phyloP scores from a whole-genome alignment of 352 stramenopile species.

The Pythium aphanidermatum region DNA sequence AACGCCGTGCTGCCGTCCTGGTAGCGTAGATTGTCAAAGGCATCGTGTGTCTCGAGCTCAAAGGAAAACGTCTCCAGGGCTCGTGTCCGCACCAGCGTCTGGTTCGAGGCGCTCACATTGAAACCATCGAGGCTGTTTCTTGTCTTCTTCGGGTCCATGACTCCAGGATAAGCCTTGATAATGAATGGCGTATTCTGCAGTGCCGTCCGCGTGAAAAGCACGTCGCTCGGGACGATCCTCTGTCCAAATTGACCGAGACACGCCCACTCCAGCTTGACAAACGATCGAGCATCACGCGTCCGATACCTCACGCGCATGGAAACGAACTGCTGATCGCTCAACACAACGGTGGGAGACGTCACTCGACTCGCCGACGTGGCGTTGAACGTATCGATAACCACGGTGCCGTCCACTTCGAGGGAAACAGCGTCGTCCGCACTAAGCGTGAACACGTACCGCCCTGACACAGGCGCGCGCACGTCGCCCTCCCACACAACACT shows the following conservation, averaged over 20 bases:
- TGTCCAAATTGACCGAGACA: conserved; percentile 28
- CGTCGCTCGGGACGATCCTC: conserved; percentile 15
- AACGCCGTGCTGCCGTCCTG: conserved; percentile 81
- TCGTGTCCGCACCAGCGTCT: conserved; percentile 23
- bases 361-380: conserved; percentile 1
- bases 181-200: conserved; percentile 48
- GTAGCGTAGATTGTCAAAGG: conserved; percentile 75
- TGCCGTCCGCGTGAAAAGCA: conserved; percentile 34
- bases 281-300: conserved; percentile 73
- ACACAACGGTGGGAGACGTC: conserved; percentile 15
- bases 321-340: conserved; percentile 61
- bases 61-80: conserved; percentile 60
- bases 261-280: conserved; percentile 79
- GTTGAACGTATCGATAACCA: conserved; percentile 58
- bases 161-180: conserved; percentile 71
- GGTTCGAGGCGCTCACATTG: conserved; percentile 25
- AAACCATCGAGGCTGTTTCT: conserved; percentile 59
- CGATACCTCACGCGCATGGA: conserved; percentile 78
- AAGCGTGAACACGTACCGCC: conserved; percentile 76
- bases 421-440: conserved; percentile 71
- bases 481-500: conserved; percentile 68
- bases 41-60: conserved; percentile 73
- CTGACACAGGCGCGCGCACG: conserved; percentile 35
- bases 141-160: conserved; percentile 46
- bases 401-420: conserved; percentile 60